Percentiles rank a stretch among this genome's conserved stretches.
Conservation (phyloP, 208 protist species). For the Trypanosoma platydactyli region DNA sequence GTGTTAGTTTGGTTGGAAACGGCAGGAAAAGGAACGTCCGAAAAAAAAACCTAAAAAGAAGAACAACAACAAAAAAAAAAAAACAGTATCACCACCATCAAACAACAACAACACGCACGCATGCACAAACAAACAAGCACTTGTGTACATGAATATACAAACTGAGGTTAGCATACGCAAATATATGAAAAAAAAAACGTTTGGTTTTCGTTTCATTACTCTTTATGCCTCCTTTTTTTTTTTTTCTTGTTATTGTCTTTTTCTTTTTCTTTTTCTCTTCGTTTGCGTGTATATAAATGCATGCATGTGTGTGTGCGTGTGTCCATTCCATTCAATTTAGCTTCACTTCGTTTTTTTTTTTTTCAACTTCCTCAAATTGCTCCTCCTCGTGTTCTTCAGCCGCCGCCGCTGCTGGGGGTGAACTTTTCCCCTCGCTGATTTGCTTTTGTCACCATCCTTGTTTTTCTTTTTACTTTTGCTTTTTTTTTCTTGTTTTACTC, state of each 20-base stretch:
- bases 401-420: no score
- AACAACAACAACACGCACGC: slow-evolving; percentile 6
- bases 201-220: slow-evolving; percentile 5
- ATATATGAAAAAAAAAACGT: slow-evolving; percentile 3
- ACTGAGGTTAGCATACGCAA: not conserved
- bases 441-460: no score
- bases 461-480: no score
- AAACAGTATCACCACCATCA: not conserved
- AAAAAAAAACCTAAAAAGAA: slow-evolving; percentile 1
- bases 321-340: no score
- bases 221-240: slow-evolving; percentile 1
- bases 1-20: not conserved
- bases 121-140: no score
- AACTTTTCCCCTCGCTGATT: no score
- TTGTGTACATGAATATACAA: no score
- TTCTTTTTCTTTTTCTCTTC: slow-evolving; percentile 13
- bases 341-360: slow-evolving; percentile 13
- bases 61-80: slow-evolving; percentile 7
- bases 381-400: no score
- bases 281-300: no score
- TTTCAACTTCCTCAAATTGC: not conserved
- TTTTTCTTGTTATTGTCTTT: slow-evolving; percentile 3
- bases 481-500: no score
- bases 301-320: no score
- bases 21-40: not conserved